These are phyloP conservation scores for Phytophthora melonis DNA, from an alignment of 352 stramenopile species.

Conservation along the genomic window DNA sequence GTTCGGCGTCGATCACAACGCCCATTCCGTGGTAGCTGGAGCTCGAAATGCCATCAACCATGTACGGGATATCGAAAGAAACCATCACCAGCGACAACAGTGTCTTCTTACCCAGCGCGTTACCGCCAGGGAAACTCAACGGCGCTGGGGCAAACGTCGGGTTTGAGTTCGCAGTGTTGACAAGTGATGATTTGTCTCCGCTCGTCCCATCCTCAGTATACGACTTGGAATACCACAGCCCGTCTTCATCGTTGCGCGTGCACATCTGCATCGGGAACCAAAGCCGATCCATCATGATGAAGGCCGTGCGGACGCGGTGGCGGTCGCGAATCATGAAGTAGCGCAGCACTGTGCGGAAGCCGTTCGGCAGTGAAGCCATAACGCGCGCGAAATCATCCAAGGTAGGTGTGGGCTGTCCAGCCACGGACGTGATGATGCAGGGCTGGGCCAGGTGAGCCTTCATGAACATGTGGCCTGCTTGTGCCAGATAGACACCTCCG, in stretches of 20 bases:
- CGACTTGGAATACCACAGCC: conserved; percentile 68
- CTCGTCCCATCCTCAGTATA: conserved; percentile 27
- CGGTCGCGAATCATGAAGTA: conserved; percentile 91
- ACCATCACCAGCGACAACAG: conserved; percentile 91
- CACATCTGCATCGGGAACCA: conserved; percentile 92
- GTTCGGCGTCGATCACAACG: conserved; percentile 85
- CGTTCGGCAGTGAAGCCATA: conserved; percentile 77
- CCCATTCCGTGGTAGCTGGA: conserved; percentile 91
- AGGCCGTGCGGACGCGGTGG: conserved; percentile 84
- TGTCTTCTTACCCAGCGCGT: conserved; percentile 73
- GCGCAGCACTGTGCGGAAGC: conserved; percentile 81
- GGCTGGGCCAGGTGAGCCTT: conserved; percentile 86
- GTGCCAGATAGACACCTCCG: conserved; percentile 84
- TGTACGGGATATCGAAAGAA: conserved; percentile 93
- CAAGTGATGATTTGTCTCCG: conserved; percentile 32
- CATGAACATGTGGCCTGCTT: conserved; percentile 93
- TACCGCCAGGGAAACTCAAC: conserved; percentile 77
- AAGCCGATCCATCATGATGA: conserved; percentile 90
- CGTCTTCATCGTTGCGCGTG: conserved; percentile 75
- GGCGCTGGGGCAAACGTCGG: conserved; percentile 67
- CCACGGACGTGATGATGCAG: conserved; percentile 89
- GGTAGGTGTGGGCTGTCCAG: conserved; percentile 80
- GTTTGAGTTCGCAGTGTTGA: conserved; percentile 44
- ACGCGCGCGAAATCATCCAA: conserved; percentile 86
- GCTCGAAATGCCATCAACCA: conserved; percentile 92